Evolutionary conservation across 139 green algal genomes (phyloP).

Genomic region (Mychonastes homosphaera): DNA sequence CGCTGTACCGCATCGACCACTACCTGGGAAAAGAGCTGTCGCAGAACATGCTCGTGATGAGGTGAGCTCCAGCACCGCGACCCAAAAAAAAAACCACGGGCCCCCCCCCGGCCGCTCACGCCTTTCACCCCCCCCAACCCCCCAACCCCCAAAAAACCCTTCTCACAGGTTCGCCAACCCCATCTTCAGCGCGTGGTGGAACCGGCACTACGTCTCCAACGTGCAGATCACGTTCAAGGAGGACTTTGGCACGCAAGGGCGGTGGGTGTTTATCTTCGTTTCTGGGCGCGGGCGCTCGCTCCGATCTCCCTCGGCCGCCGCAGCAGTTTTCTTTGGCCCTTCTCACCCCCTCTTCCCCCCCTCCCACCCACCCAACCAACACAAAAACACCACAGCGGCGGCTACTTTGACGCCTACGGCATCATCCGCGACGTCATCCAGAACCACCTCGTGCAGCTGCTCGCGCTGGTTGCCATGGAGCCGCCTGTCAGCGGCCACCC

Average conservation of each 20-base stretch:
- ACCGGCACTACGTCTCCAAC: slow-evolving; percentile 74
- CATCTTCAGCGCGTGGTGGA: slow-evolving; percentile 74
- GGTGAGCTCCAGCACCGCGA: no score
- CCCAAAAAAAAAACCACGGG: no score
- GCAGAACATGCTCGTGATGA: slow-evolving; percentile 30
- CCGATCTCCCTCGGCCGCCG: not conserved
- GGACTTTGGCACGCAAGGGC: slow-evolving; percentile 51
- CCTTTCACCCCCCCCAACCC: not conserved
- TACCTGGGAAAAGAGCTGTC: slow-evolving; percentile 97
- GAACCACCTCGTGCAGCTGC: slow-evolving; percentile 81
- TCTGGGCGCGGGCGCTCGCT: no score
- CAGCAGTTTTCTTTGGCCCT: not conserved
- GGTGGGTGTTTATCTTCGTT: no score
- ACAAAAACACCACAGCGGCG: slow-evolving; percentile 40
- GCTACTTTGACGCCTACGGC: slow-evolving; percentile 96
- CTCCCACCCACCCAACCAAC: not conserved
- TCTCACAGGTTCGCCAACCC: slow-evolving; percentile 75
- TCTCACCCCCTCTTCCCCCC: not conserved
- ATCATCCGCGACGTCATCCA: slow-evolving; percentile 97
- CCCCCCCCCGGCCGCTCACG: no score
- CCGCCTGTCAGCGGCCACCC: slow-evolving; percentile 67
- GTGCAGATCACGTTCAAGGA: slow-evolving; percentile 95
- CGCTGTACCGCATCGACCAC: slow-evolving; percentile 96
- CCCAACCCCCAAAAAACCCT: not conserved
- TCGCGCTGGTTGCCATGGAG: slow-evolving; percentile 90